phyloP scores from a whole-genome alignment of 129 eudicot genomes.

The Artemisia annua region DNA sequence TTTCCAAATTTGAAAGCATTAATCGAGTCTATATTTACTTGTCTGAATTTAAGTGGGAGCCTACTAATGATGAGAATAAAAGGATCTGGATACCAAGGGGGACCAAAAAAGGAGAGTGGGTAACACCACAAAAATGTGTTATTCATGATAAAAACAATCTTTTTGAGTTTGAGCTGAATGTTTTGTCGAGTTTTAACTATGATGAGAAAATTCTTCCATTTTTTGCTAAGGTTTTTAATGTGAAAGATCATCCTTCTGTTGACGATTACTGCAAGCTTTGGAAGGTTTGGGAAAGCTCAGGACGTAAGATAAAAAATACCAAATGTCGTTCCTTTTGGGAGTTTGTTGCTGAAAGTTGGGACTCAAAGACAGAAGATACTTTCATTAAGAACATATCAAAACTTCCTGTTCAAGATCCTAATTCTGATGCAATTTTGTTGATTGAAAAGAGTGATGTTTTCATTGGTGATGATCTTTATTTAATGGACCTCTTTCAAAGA shows the following conservation, averaged over 20 bases:
- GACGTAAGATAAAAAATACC: slow-evolving; percentile 7
- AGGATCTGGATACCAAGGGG: slow-evolving; percentile 51
- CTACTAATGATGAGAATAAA: slow-evolving; percentile 4
- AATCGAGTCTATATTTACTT: slow-evolving; percentile 39
- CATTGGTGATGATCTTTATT: slow-evolving; percentile 48
- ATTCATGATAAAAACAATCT: slow-evolving; percentile 39
- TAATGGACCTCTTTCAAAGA: slow-evolving; percentile 45
- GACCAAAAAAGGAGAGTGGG: slow-evolving; percentile 47
- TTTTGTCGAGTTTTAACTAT: slow-evolving; percentile 42
- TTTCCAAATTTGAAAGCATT: slow-evolving; percentile 27
- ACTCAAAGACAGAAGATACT: slow-evolving; percentile 22
- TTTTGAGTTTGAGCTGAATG: slow-evolving; percentile 31
- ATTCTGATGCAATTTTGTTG: slow-evolving; percentile 31
- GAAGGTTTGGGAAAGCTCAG: slow-evolving; percentile 54
- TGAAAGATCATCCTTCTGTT: slow-evolving; percentile 38
- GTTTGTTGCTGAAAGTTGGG: slow-evolving; percentile 35
- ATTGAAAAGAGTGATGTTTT: slow-evolving; percentile 40
- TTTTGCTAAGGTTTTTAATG: slow-evolving; percentile 34
- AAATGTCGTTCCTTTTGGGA: slow-evolving; percentile 58
- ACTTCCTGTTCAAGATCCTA: slow-evolving; percentile 41
- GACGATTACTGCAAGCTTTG: slow-evolving; percentile 52
- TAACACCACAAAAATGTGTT: slow-evolving; percentile 40
- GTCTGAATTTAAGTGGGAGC: slow-evolving; percentile 25
- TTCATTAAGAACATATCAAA: slow-evolving; percentile 30
- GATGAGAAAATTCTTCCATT: slow-evolving; percentile 35